A percentile compares a stretch with the other conserved stretches of the same genome.
phyloP scores from a whole-genome alignment of 176 grass and related monocot genomes.

The Pharus latifolius region DNA sequence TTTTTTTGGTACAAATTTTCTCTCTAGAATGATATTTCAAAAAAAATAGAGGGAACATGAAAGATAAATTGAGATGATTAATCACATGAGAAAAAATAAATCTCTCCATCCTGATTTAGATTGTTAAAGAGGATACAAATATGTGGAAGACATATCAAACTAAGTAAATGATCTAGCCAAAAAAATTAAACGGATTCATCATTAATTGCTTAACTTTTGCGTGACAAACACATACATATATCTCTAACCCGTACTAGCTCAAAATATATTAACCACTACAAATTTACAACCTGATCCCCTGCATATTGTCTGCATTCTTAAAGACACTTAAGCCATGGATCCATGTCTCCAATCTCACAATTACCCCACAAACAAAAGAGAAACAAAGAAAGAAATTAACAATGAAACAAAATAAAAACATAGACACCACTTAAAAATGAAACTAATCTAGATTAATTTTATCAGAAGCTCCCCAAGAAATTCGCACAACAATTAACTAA shows the following conservation, averaged over 20 bases:
- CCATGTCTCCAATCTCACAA: background rate
- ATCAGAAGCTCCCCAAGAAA: background rate
- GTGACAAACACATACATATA: background rate
- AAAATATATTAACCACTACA: background rate
- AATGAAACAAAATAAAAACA: background rate
- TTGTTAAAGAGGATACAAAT: too few relatives aligned
- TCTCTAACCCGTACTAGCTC: background rate
- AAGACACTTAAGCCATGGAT: background rate
- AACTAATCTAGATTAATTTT: background rate
- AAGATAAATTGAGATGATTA: too few relatives aligned
- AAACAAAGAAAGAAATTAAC: background rate
- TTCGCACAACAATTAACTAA: too few relatives aligned
- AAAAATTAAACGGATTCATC: background rate
- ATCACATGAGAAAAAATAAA: too few relatives aligned
- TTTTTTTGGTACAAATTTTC: too few relatives aligned
- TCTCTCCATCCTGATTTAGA: too few relatives aligned
- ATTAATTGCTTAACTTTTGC: background rate
- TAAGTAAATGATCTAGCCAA: too few relatives aligned
- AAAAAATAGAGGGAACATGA: too few relatives aligned
- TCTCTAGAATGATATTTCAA: too few relatives aligned
- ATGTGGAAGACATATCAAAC: too few relatives aligned
- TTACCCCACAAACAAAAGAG: background rate
- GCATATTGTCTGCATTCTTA: background rate
- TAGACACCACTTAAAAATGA: background rate
- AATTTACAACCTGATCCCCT: conserved; percentile 22